phyloP scores from a whole-genome alignment of 352 stramenopile genomes.

The Phytophthora brassicae region DNA sequence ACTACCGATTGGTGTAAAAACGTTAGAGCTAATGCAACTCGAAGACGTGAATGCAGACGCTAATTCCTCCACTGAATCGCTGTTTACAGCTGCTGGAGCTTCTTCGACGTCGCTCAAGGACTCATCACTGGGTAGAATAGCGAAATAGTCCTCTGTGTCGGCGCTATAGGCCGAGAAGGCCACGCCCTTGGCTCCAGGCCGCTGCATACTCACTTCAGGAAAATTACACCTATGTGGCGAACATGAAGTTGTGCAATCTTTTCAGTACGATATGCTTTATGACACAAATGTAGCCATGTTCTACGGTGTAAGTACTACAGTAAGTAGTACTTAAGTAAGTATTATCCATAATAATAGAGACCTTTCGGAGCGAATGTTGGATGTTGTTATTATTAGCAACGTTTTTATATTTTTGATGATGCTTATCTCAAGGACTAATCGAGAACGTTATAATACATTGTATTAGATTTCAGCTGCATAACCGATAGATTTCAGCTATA shows the following conservation, averaged over 20 bases:
- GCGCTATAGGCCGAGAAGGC: constrained; percentile 30
- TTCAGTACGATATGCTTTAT: neutral
- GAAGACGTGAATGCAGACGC: constrained; percentile 25
- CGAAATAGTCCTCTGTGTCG: constrained; percentile 59
- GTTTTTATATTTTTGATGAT: too few relatives aligned
- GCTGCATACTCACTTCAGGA: constrained; percentile 23
- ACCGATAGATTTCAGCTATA: too few relatives aligned
- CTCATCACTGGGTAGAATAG: constrained; percentile 61
- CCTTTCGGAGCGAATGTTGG: too few relatives aligned
- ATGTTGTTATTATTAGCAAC: too few relatives aligned
- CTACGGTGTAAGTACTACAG: too few relatives aligned
- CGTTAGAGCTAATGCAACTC: constrained; percentile 17
- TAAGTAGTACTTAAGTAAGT: too few relatives aligned
- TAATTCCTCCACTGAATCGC: constrained; percentile 33
- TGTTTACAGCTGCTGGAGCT: constrained; percentile 3
- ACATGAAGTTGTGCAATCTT: constrained; percentile 5
- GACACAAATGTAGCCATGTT: constrained; percentile 27
- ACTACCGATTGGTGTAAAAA: constrained; percentile 34
- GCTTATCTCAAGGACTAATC: too few relatives aligned
- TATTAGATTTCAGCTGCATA: too few relatives aligned
- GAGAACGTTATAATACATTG: too few relatives aligned
- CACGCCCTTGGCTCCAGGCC: constrained; percentile 13
- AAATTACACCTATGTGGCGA: neutral
- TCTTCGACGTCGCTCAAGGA: constrained; percentile 43
- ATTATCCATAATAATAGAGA: too few relatives aligned